phyloP scores from a whole-genome alignment of 257 asterid genomes.

The Solanum peruvianum region DNA sequence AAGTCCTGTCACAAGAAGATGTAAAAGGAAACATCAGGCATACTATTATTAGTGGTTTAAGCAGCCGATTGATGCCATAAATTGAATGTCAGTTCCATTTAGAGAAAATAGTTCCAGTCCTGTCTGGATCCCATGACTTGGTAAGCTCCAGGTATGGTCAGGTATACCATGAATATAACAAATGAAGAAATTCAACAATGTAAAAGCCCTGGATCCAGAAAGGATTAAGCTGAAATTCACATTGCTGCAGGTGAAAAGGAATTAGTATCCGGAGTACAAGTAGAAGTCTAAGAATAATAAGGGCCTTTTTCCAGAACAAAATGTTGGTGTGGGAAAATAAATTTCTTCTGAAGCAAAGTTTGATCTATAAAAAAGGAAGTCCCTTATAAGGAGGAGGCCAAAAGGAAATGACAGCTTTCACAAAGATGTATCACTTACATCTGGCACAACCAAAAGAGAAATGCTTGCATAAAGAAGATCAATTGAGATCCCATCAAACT shows the following conservation, averaged over 20 bases:
- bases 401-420: neutral
- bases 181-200: neutral
- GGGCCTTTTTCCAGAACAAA: neutral
- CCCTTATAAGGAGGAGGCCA: neutral
- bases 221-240: neutral
- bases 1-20: slow-evolving; percentile 45
- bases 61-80: neutral
- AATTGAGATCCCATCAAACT: slow-evolving; percentile 89
- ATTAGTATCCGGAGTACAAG: neutral
- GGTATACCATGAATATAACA: neutral
- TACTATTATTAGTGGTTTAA: neutral
- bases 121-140: neutral
- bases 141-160: neutral
- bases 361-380: neutral
- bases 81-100: neutral
- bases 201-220: neutral
- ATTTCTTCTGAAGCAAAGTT: neutral
- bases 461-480: slow-evolving; percentile 95
- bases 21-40: neutral
- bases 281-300: neutral
- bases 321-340: neutral
- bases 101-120: neutral
- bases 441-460: slow-evolving; percentile 76
- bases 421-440: slow-evolving; percentile 41
- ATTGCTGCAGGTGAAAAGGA: neutral